Evolutionary conservation across 192 early-diverging fungal species (phyloP), one percentile per base, ranked within the genome.

Genomic region (Dissophora globulifera): DNA sequence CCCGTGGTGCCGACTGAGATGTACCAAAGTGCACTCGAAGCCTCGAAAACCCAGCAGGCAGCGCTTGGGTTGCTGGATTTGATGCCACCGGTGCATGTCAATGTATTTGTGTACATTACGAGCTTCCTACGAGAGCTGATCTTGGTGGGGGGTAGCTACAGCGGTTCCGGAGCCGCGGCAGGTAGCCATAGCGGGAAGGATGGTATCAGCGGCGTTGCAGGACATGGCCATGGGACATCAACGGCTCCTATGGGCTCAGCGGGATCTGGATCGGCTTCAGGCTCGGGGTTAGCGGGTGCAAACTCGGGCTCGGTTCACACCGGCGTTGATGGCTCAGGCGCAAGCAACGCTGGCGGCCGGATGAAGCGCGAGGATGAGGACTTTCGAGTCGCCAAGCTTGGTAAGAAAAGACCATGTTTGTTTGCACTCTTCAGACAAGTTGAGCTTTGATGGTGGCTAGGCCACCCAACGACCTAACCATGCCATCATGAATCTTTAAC

Each of bases 91-190:
- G 83, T 86, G 16, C 87, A 92, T 81, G 86, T 87, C 23, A 91
- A 93, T 56, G 89, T 91, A 2, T 89, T 97, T 41, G 82, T 92
- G 25, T 97, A 95, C 62, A 56, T 97, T 35, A 83, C 88, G n/a
- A 86, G 86, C 22, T 95, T 97, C 58, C 67, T 97, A 53, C 67
- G 85, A 13, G 93, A 94, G 55, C 82, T 81, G 54, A 85, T 90
- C 26, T 26, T 76, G 32, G 35, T 60, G 4, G 72, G 72, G 13
- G 70, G 70, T 5, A 61, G 47, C 20, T 13, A 48, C 38, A 29
- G 22, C 2, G 23, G 22, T 26, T 60, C 58, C 10, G 9, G 25
- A 22, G 32, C 6, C 4, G 17, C 33, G 13, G 20, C 49, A 47
- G 35, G 51, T 20, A 48, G 20, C 30, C 5, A 16, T 26, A 29